A percentile compares a stretch with the other conserved stretches of the same genome.
These are phyloP conservation scores for Monosporozyma siamensis DNA, from an alignment of 805 yeast species.

Conservation along the genomic window DNA sequence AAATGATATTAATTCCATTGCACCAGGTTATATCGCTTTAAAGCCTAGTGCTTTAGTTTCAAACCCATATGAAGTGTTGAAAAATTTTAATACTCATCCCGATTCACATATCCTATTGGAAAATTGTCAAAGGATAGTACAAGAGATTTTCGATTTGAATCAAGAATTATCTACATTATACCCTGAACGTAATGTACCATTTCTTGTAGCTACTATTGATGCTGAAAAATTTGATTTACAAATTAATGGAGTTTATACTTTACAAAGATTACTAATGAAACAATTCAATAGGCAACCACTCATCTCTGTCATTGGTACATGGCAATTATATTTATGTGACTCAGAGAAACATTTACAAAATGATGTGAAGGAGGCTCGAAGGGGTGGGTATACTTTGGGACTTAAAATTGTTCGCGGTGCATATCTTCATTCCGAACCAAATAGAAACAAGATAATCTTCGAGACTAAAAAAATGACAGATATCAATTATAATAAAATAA, in stretches of 20 bases:
- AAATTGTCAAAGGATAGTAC: constrained; percentile 57
- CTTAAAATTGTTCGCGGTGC: constrained; percentile 93
- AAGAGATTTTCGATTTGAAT: constrained; percentile 47
- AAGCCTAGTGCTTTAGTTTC: constrained; percentile 86
- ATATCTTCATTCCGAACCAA: constrained; percentile 79
- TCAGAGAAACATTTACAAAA: constrained; percentile 49
- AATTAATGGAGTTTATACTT: constrained; percentile 73
- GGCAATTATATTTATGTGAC: constrained; percentile 82
- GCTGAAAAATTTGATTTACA: constrained; percentile 88
- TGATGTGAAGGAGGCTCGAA: constrained; percentile 58
- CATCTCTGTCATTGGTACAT: constrained; percentile 72
- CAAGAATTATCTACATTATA: constrained; percentile 37
- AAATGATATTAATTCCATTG: constrained; percentile 52
- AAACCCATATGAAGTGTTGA: constrained; percentile 65
- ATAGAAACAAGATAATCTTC: constrained; percentile 59
- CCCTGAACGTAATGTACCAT: constrained; percentile 62
- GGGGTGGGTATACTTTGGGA: constrained; percentile 62
- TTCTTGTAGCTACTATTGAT: constrained; percentile 72
- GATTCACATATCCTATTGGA: constrained; percentile 48
- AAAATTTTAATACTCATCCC: constrained; percentile 40
- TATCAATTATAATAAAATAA: constrained; percentile 60
- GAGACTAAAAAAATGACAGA: constrained; percentile 76
- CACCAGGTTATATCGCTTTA: constrained; percentile 87
- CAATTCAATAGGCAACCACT: constrained; percentile 43
- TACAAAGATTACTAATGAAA: constrained; percentile 72